A percentile compares a stretch with the other conserved stretches of the same genome.
Conservation (phyloP, 177 flowering plant species). For the Telopea speciosissima region DNA sequence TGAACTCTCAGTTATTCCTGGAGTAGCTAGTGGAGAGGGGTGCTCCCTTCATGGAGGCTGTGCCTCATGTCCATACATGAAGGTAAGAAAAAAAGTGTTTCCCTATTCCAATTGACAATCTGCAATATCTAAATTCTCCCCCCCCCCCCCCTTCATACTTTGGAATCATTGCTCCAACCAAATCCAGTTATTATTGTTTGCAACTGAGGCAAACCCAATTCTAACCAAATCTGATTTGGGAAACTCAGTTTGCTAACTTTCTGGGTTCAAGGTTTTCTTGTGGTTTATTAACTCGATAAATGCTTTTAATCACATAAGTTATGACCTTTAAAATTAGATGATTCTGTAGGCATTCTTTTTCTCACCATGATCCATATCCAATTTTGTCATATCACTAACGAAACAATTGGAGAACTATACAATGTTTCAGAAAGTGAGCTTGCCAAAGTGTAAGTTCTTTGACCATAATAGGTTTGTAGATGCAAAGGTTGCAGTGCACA, state of each 20-base stretch:
- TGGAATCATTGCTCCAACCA: no score
- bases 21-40: slow-evolving; percentile 91
- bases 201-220: no score
- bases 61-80: slow-evolving; percentile 99
- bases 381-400: not conserved
- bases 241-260: not conserved
- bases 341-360: not conserved
- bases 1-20: slow-evolving; percentile 68
- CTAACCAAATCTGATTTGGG: no score
- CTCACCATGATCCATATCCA: not conserved
- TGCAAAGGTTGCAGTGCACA: not conserved
- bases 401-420: not conserved
- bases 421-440: not conserved
- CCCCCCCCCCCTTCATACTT: no score
- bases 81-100: slow-evolving; percentile 38
- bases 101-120: not conserved
- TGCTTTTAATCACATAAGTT: not conserved
- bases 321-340: not conserved
- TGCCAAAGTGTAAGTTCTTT: not conserved
- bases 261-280: not conserved
- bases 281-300: not conserved
- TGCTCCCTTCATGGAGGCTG: slow-evolving; percentile 97
- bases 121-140: not conserved
- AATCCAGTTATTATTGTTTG: no score
- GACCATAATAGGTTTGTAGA: not conserved